Base-by-base conservation (phyloP, 257 asterid species). In the Phtheirospermum japonicum region DNA sequence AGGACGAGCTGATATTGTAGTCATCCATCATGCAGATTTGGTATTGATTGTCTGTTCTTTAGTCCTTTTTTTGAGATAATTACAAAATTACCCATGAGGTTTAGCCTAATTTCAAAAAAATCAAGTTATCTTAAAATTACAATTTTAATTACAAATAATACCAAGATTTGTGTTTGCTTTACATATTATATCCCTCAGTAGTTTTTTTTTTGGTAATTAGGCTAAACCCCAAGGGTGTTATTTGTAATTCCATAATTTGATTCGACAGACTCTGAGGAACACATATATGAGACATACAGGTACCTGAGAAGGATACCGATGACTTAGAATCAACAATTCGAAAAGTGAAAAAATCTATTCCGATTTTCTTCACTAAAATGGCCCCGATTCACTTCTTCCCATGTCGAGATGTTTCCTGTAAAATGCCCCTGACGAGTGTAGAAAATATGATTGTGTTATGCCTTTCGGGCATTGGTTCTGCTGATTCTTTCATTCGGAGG, bases 11-110 rank as follows among this genome's bases (percentile, higher is more conserved):
- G 85, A 92, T 83, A 59, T 80, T 62, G 72, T 85, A 45, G 88
- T 89, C 76, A 64, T 89, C 26, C 97, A 92, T 74, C 99, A 92
- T 54, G 93, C 94, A 39, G 80, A 92, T 75, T 66, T 92, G 97
- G 97, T 92, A 86, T 50, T n/a, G 58, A 11, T 40, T 49, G 62
- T 17, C 45, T 32, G 59, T 45, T 7, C 32, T 52, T 59, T 54
- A 23, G 36, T 55, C 60, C n/a, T 34, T 61, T 63, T 48, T 3
- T 10, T 7, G 57, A 13, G 34, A 10, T 12, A 20, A 23, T 23
- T 52, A 23, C 34, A 20, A 52, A 20, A 9, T 20, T 52, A 20
- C 17, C 58, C 8, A 3, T 8, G 4, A 10, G 36, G n/a, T 52
- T 52, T 52, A 52, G 3, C 49, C 49, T 42, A 42, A 7, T 52